Base-by-base conservation (phyloP, 2,329 filamentous ascomycete genomes). In the Geoglossum cookeanum region DNA sequence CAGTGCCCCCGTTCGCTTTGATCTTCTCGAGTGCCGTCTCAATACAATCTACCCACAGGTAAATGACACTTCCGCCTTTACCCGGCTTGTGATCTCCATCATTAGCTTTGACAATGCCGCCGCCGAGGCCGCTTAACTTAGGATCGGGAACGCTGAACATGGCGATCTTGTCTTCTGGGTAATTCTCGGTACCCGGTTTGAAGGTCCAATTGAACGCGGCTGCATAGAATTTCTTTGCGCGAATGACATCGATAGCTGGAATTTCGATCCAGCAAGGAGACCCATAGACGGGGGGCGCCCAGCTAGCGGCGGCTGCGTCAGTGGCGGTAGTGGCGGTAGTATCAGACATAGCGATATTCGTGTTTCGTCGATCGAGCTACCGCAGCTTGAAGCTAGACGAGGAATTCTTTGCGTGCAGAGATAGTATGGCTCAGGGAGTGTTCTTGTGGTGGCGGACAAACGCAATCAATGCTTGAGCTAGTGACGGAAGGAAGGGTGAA, bases 181-280 rank as follows among this genome's bases (percentile, higher is more conserved):
- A 45, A 47, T 56, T 45, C n/a, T 52, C 47, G 4, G 42, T 57
- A n/a, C 51, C 29, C 8, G 42, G n/a, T 37, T 48, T 45, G 51
- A 64, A 64, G 9, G 37, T 52, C 64, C 64, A 65, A 37, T 59
- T 57, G 56, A 65, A 65, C n/a, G 63, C 62, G 7, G 42, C 47
- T 27, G 49, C 49, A 52, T 64, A 65, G 56, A 65, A 65, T 27
- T 45, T 58, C 55, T 63, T 58, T 27, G 63, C 64, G 53, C 62
- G 62, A 32, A 48, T 53, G 22, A 63, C 42, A 47, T 64, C 60
- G 7, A 58, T 60, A 35, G 58, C 63, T 27, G 63, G 59, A 51
- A 64, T 59, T 30, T 64, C 62, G 49, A 64, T 59, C 62, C 62
- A 64, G 58, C 62, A 63, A 35, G 62, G 60, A 30, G 62, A 58